Evolutionary conservation across 306 rosid species (phyloP).

Genomic region (Castanospermum australe): DNA sequence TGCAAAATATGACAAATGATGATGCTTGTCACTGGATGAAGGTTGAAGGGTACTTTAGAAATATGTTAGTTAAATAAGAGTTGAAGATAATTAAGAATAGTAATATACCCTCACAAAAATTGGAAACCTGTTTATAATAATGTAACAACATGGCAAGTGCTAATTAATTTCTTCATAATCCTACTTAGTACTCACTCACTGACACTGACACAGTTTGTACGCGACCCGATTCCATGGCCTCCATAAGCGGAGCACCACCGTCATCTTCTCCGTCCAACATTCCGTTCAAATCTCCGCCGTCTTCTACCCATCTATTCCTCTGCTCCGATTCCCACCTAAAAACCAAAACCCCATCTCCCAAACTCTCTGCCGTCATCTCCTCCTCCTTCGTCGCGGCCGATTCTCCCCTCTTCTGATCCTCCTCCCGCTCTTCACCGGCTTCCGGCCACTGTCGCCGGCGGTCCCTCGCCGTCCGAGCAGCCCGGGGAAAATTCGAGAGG

Average conservation of each 20-base stretch:
- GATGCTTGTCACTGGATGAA: too few species aligned
- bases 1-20: too few species aligned
- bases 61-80: too few species aligned
- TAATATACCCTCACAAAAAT: too few species aligned
- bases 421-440: neutral
- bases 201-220: too few species aligned
- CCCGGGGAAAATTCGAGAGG: constrained; percentile 37
- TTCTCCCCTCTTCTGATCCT: neutral
- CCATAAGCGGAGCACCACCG: constrained; percentile 8
- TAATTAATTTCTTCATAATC: too few species aligned
- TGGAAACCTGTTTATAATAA: too few species aligned
- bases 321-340: neutral
- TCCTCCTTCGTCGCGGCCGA: neutral
- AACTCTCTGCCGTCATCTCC: neutral
- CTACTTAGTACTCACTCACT: too few species aligned
- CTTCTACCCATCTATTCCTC: neutral
- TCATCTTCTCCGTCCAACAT: neutral
- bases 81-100: too few species aligned
- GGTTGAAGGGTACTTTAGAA: too few species aligned
- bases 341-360: neutral
- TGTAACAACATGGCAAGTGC: too few species aligned
- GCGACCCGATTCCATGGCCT: constrained; percentile 10
- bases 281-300: neutral
- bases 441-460: neutral
- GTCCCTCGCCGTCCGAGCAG: constrained; percentile 26